Evolutionary conservation across 805 yeast species (phyloP).

Genomic region (Hanseniaspora meyeri): DNA sequence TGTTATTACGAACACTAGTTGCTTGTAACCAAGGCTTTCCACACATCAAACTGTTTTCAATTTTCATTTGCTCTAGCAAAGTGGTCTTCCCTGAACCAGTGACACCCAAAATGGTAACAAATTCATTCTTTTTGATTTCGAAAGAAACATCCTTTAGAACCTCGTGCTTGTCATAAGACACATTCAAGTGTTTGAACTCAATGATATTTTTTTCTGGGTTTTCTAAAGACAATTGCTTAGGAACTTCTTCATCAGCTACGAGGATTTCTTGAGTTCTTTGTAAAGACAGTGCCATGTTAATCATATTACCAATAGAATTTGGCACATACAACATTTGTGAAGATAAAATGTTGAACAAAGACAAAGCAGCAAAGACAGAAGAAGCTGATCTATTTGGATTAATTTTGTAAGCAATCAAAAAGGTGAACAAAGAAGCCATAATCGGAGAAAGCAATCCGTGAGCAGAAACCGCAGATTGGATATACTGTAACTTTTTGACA

Average conservation of each 20-base stretch:
- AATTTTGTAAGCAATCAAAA: slow-evolving; percentile 36
- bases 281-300: slow-evolving; percentile 55
- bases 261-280: slow-evolving; percentile 45
- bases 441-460: slow-evolving; percentile 55
- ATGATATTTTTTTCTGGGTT: slow-evolving; percentile 32
- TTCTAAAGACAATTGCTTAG: not conserved
- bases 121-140: slow-evolving; percentile 48
- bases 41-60: slow-evolving; percentile 42
- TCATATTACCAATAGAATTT: slow-evolving; percentile 51
- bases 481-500: slow-evolving; percentile 50
- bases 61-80: slow-evolving; percentile 49
- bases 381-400: slow-evolving; percentile 41
- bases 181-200: slow-evolving; percentile 34
- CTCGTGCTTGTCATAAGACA: slow-evolving; percentile 20
- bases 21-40: slow-evolving; percentile 80
- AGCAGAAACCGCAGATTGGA: slow-evolving; percentile 39
- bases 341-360: slow-evolving; percentile 52
- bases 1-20: slow-evolving; percentile 64
- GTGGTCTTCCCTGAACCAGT: slow-evolving; percentile 79
- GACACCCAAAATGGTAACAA: slow-evolving; percentile 46
- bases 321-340: slow-evolving; percentile 59
- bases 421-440: slow-evolving; percentile 55
- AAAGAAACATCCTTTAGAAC: slow-evolving; percentile 43
- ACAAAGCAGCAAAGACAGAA: slow-evolving; percentile 54
- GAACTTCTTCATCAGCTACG: slow-evolving; percentile 32